Evolutionary conservation across 371 early-diverging fungal species (phyloP), one percentile per base, ranked within the genome.

Genomic region (Mycotypha africana): DNA sequence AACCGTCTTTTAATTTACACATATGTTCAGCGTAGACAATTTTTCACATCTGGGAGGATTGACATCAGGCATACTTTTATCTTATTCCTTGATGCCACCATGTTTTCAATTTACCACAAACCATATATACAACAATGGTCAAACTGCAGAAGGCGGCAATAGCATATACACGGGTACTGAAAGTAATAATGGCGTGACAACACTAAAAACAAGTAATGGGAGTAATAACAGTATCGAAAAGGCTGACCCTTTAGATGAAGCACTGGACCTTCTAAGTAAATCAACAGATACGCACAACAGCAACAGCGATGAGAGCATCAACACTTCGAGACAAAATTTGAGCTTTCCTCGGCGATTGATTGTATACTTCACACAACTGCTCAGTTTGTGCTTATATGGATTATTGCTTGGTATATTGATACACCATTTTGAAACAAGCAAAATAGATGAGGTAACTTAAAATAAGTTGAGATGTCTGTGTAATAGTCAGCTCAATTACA

Each of bases 11-110:
- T 38, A 22, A 22, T 22, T 22, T 20, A 42, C 1, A 31, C 11
- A 0, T 28, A 11, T 28, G 11, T 22, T 6, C 45, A 64, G 65
- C 2, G 51, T 55, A 2, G 58, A 60, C 25, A 62, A 46, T 24
- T 62, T 62, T 42, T 58, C 58, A 19, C 66, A 66, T 42, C 15
- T 66, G n/a, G 68, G 64, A n/a, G 71, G 71, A 10, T 50, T 67
- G 11, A 6, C 59, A n/a, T 42, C 59, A 6, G 71, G 71, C 2
- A 21, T 67, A 6, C 37, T 70, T 14, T 25, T 48, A 26, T 17
- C 34, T 5, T 16, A 40, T 1, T 48, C 40, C 10, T 19, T 48
- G 12, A 16, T 28, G 30, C 39, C 38, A 15, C 49, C 49, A n/a
- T n/a, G n/a, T n/a, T n/a, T n/a, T n/a, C n/a, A n/a, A n/a, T n/a